These are phyloP conservation scores for Raddia distichophylla DNA, from an alignment of 176 grass and related monocot species.

Conservation along the genomic window DNA sequence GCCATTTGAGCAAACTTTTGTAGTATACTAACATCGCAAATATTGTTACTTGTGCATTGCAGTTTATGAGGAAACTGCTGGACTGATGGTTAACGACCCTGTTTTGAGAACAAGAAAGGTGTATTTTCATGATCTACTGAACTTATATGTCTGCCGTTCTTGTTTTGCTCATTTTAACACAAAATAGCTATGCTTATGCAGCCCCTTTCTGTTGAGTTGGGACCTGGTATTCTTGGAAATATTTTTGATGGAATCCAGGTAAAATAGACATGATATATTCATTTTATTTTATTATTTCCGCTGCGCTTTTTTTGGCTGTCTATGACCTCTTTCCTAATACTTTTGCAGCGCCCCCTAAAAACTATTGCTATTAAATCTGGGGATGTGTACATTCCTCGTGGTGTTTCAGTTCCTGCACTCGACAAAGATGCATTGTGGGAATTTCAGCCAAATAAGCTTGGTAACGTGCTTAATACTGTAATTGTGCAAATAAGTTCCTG, in stretches of 20 bases:
- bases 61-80: conserved; percentile 74
- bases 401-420: conserved; percentile 89
- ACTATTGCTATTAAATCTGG: conserved; percentile 87
- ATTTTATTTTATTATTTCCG: background rate
- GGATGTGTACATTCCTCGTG: conserved; percentile 95
- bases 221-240: conserved; percentile 93
- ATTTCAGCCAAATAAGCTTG: conserved; percentile 69
- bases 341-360: conserved; percentile 75
- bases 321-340: background rate
- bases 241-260: conserved; percentile 99
- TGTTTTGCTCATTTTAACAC: conserved; percentile 23
- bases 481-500: background rate
- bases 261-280: background rate
- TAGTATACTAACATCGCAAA: conserved; percentile 26
- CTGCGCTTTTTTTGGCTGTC: background rate
- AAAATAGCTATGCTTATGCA: conserved; percentile 38
- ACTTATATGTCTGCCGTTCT: background rate
- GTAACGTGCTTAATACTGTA: conserved; percentile 40
- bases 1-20: background rate
- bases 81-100: conserved; percentile 68
- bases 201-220: conserved; percentile 90
- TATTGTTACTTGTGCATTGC: conserved; percentile 10
- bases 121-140: background rate
- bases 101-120: conserved; percentile 73
- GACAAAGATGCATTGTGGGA: conserved; percentile 87